Evolutionary conservation across 148 eudicot genomes (phyloP).

Genomic region (Rhododendron mucronatum): DNA sequence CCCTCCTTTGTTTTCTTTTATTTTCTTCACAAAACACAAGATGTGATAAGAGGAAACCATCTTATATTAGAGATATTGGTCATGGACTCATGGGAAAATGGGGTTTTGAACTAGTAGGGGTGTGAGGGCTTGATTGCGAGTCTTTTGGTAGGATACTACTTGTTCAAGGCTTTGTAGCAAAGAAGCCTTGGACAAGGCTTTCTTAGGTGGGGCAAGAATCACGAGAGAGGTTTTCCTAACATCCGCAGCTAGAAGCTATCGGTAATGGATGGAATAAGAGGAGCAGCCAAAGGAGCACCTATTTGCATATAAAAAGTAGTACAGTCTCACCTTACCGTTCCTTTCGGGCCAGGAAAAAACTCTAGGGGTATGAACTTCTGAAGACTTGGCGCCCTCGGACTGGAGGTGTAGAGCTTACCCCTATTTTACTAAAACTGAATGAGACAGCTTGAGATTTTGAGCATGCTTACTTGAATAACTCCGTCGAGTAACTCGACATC

Average conservation of each 20-base stretch:
- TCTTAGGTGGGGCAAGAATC: background rate
- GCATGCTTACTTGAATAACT: constrained; percentile 50
- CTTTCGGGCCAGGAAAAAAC: too few relatives aligned
- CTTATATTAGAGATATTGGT: too few relatives aligned
- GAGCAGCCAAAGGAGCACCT: background rate
- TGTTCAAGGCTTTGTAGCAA: too few relatives aligned
- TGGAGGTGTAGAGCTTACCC: too few relatives aligned
- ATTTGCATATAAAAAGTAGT: background rate
- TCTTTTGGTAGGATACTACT: too few relatives aligned
- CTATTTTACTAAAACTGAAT: background rate
- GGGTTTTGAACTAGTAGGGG: too few relatives aligned
- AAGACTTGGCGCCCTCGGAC: background rate
- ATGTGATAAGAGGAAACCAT: background rate
- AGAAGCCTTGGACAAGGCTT: too few relatives aligned
- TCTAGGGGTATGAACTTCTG: background rate
- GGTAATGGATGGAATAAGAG: background rate
- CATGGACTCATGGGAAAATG: too few relatives aligned
- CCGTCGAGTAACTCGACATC: constrained; percentile 44
- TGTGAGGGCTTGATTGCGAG: too few relatives aligned
- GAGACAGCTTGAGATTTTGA: background rate
- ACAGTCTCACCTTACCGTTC: background rate
- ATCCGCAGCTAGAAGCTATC: background rate
- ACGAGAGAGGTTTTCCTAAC: background rate
- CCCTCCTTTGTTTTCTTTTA: background rate
- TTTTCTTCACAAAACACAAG: background rate